These are phyloP conservation scores for Potentilla sterilis DNA, from an alignment of 306 rosid species.

Conservation along the genomic window DNA sequence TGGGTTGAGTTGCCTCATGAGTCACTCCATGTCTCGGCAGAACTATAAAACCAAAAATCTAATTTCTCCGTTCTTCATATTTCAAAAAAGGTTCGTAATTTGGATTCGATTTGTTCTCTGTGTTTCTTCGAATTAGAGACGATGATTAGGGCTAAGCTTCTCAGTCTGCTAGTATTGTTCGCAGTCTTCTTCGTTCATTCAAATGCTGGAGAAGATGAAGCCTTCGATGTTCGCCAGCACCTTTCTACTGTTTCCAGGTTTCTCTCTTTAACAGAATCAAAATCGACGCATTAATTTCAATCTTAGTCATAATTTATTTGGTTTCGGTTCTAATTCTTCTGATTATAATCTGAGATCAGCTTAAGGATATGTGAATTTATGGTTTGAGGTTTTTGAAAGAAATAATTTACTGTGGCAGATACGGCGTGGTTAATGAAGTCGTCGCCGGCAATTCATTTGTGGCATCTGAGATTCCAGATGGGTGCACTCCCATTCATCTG, in stretches of 20 bases:
- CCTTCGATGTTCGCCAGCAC: conserved; percentile 67
- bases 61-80: background rate
- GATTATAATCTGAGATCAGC: background rate
- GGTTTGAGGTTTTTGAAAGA: background rate
- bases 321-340: background rate
- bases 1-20: background rate
- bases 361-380: background rate
- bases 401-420: conserved; percentile 42
- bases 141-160: background rate
- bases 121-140: background rate
- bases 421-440: conserved; percentile 50
- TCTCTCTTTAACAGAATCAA: conserved; percentile 6
- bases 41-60: background rate
- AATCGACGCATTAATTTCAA: background rate
- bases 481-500: conserved; percentile 75
- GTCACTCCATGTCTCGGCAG: background rate
- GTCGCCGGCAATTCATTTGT: conserved; percentile 34
- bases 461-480: conserved; percentile 57
- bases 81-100: background rate
- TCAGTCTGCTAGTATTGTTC: conserved; percentile 23
- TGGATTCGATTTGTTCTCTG: background rate
- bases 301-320: background rate
- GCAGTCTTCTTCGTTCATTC: conserved; percentile 22
- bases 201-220: conserved; percentile 37
- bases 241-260: conserved; percentile 84